A percentile compares a stretch with the other conserved stretches of the same genome.
These are phyloP conservation scores for Aspergillus quadrilineatus DNA, from an alignment of 2,329 filamentous ascomycete species.

Conservation along the genomic window DNA sequence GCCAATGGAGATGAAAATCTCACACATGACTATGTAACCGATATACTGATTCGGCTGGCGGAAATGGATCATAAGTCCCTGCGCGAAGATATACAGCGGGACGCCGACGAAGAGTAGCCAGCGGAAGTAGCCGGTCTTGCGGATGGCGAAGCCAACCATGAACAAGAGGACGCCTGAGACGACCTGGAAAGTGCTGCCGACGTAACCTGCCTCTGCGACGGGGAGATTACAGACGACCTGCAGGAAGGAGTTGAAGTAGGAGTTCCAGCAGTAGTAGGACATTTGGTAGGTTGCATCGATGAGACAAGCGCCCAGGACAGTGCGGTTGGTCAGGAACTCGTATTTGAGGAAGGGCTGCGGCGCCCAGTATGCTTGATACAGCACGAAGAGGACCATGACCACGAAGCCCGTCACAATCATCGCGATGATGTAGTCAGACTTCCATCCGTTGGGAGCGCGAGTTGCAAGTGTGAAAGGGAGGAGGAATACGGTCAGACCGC, in stretches of 20 bases:
- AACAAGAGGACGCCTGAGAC: constrained; percentile 57
- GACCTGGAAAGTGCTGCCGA: constrained; percentile 54
- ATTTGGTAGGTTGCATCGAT: constrained; percentile 31
- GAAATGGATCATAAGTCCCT: constrained; percentile 59
- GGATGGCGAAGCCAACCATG: constrained; percentile 53
- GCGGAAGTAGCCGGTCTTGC: constrained; percentile 54
- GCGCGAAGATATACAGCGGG: constrained; percentile 54
- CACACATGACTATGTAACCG: constrained; percentile 58
- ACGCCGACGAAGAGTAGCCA: constrained; percentile 54
- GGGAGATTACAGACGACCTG: constrained; percentile 27
- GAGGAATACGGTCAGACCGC: constrained; percentile 63
- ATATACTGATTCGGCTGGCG: constrained; percentile 48
- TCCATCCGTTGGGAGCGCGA: constrained; percentile 41
- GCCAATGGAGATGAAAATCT: constrained; percentile 58
- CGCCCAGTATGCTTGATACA: constrained; percentile 55
- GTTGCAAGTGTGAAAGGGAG: constrained; percentile 61
- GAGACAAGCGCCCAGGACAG: constrained; percentile 21
- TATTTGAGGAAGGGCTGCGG: constrained; percentile 56
- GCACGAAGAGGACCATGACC: constrained; percentile 52
- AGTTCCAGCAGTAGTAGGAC: constrained; percentile 22
- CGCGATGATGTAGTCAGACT: constrained; percentile 48
- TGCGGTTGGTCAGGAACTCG: constrained; percentile 40
- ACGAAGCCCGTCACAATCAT: constrained; percentile 56
- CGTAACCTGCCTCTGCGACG: constrained; percentile 35
- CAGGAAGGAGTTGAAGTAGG: constrained; percentile 25